Percentiles rank a stretch among this genome's conserved stretches.
Evolutionary conservation across 2,329 filamentous ascomycete species (phyloP).

Genomic region (Paraphoma sp.): DNA sequence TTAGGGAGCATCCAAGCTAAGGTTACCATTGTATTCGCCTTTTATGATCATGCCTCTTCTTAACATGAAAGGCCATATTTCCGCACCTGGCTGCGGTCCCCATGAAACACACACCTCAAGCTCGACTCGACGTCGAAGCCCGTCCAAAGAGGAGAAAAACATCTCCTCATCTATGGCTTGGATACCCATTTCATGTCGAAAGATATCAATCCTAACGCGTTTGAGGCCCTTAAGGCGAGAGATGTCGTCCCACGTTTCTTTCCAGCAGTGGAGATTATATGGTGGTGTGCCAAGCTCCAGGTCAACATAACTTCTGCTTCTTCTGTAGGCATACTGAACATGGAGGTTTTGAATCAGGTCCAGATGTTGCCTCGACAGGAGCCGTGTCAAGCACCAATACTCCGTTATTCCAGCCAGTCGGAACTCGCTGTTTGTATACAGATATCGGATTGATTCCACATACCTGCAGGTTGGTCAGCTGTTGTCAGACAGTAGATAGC

Average conservation of each 20-base stretch:
- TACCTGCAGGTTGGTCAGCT: neutral
- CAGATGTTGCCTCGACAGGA: neutral
- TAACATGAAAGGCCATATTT: constrained; percentile 1
- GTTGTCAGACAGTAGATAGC: neutral
- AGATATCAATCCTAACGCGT: constrained; percentile 1
- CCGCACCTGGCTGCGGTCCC: neutral
- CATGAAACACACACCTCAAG: constrained; percentile 1
- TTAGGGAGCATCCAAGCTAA: neutral
- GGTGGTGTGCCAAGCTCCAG: neutral
- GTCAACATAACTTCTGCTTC: neutral
- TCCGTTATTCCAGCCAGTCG: constrained; percentile 1
- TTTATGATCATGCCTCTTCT: neutral
- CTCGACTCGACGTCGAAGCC: neutral
- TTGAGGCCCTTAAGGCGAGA: neutral
- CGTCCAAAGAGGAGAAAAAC: too few relatives aligned
- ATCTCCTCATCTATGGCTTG: too few relatives aligned
- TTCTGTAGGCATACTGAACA: constrained; percentile 1
- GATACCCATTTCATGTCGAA: too few relatives aligned
- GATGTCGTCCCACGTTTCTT: neutral
- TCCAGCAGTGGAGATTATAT: neutral
- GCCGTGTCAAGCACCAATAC: constrained; percentile 1
- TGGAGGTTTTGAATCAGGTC: neutral
- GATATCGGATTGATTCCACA: neutral
- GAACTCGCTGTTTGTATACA: constrained; percentile 2
- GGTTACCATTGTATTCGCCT: neutral